Base-by-base conservation (phyloP, 768 basidiomycete species). In the Podaxis sp. region DNA sequence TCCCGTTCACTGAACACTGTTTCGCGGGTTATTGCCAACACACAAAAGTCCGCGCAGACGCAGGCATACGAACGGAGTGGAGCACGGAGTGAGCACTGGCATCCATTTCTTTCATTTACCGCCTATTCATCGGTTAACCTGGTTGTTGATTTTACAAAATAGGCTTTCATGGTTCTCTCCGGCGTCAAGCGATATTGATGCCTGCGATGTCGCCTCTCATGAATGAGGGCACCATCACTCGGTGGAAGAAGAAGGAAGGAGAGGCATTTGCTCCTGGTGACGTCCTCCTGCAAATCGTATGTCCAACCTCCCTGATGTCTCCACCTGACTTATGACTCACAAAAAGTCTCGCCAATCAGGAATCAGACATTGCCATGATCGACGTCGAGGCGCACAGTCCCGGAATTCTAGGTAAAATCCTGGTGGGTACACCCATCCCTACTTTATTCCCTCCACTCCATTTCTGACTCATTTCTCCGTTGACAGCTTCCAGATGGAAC, bases 321-420 rank as follows among this genome's bases (percentile, higher is more conserved):
- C 6, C 13, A 48, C 18, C 32, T n/a, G 14, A 25, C 2, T 27
- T 40, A 37, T 50, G 59, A 61, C 36, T 61, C 59, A 61, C n/a
- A 14, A 21, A 13, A 3, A 16, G 10, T 1, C n/a, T 38, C n/a
- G 32, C 21, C 27, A 32, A 42, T 59, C 74, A 94, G 92, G 92
- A 94, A 80, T 94, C 92, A 40, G 92, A 94, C 80, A 93, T 93
- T 74, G 91, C 96, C 10, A 95, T 93, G 3, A 97, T 98, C 69
- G 97, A 99, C 72, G 96, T 99, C 6, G 97, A 99, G 75, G 95
- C 97, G 13, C 95, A 95, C 74, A 95, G 98, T 36, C 95, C 98
- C 68, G 97, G 97, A 64, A 75, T 98, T 13, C 75, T 99, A 70
- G 95, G 90, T 58, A 98, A 92, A 79, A 96, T 98, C 64, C 66